These are phyloP conservation scores for Plantago lanceolata DNA, from an alignment of 305 asterid species.

Conservation along the genomic window DNA sequence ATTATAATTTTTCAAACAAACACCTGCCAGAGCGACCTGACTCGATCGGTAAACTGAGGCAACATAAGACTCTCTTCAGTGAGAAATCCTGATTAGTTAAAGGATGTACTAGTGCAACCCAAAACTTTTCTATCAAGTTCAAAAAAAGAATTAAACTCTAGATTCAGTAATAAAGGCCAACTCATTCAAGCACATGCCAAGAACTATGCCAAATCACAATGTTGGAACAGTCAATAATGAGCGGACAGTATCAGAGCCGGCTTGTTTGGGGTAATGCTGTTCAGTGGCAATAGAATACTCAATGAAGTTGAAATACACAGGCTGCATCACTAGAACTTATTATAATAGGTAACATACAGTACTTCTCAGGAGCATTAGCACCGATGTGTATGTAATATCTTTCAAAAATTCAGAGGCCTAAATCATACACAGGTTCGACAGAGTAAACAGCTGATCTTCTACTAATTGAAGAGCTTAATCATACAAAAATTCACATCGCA, in stretches of 20 bases:
- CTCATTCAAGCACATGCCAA: background rate
- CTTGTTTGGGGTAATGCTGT: background rate
- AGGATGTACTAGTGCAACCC: too few relatives aligned
- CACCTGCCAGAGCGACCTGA: background rate
- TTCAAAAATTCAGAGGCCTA: background rate
- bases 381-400: background rate
- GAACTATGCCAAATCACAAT: constrained; percentile 4
- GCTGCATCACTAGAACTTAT: too few relatives aligned
- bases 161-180: background rate
- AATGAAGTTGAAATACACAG: background rate
- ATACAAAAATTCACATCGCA: background rate
- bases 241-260: background rate
- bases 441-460: background rate
- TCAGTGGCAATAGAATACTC: constrained; percentile 1
- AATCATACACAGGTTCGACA: background rate
- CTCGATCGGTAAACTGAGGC: background rate
- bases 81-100: background rate
- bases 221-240: constrained; percentile 10
- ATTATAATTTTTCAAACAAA: background rate
- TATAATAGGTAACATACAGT: too few relatives aligned
- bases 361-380: constrained; percentile 5
- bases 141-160: background rate
- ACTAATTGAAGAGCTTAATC: background rate
- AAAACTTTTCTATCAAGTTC: background rate
- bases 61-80: background rate